Base-by-base conservation (phyloP, 2,329 filamentous ascomycete species). In the Colletotrichum phormii region DNA sequence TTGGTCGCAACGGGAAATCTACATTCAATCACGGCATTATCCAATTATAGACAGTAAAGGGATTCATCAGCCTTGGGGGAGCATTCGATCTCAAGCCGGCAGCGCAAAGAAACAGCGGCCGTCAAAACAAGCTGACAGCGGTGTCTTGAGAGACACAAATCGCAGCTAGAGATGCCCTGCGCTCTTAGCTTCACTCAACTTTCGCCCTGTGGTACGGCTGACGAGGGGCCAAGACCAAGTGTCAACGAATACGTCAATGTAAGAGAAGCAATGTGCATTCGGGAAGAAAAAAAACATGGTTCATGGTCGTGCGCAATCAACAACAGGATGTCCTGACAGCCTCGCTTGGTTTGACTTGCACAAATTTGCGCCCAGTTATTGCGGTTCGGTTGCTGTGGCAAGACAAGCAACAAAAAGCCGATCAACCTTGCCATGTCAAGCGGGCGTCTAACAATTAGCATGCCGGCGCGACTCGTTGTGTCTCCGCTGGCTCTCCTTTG, bases 81-180 rank as follows among this genome's bases (percentile, higher is more conserved):
- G 60, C 26, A 18, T 37, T 9, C 15, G 37, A 12, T 26, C 51
- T 15, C 35, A 24, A 5, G 29, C 8, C 9, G 31, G 24, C 22
- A 22, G 9, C 33, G 26, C 42, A 22, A 11, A 8, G 4, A n/a
- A 49, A 18, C 8, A 49, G 42, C 18, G 42, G 42, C 8, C 42
- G 18, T 18, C 42, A 31, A n/a, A 24, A 29, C 31, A 22, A 61
- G 68, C 49, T 70, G 35, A 46, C 29, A 24, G 51, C 53, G 60
- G 60, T 55, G 49, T 35, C 67, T 4, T 61, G 53, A 46, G 58
- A 57, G 66, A 61, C 71, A 60, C 46, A 54, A 24, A 42, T 13
- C 35, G 46, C 49, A 37, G 55, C 22, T 12, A 22, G 63, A 49
- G 13, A 55, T 64, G 68, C 68, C 68, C 61, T 64, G 66, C 55